Percentiles rank a stretch among this genome's conserved stretches.
These are phyloP conservation scores for Choanephora cucurbitarum DNA, from an alignment of 371 early-diverging fungal species.

Conservation along the genomic window DNA sequence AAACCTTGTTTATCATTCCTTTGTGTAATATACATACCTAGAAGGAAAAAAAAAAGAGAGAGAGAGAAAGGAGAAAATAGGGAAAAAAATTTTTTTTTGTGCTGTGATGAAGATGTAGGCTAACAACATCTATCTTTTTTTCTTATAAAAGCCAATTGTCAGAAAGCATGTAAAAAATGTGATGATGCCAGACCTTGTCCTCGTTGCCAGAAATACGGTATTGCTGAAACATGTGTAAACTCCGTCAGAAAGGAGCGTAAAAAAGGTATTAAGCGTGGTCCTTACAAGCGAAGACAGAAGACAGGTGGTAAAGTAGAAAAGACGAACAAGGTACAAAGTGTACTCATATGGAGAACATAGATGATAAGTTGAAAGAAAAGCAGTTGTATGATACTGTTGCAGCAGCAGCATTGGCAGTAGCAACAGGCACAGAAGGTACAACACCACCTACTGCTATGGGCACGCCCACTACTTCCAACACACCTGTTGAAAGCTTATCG, in stretches of 20 bases:
- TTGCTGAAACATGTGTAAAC: conserved; percentile 75
- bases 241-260: conserved; percentile 84
- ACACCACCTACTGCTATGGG: background rate
- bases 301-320: conserved; percentile 4
- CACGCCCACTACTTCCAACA: background rate
- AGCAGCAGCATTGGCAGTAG: background rate
- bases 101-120: background rate
- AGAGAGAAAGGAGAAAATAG: background rate
- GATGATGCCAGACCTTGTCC: conserved; percentile 87
- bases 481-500: background rate
- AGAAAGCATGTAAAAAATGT: conserved; percentile 93
- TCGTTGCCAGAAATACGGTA: conserved; percentile 78
- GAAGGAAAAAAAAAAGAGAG: background rate
- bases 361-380: conserved; percentile 2
- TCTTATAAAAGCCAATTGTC: conserved; percentile 72
- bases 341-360: no score
- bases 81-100: conserved; percentile 8
- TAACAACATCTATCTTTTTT: conserved; percentile 14
- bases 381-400: background rate
- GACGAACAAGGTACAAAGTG: no score
- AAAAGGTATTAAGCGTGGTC: conserved; percentile 84
- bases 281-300: conserved; percentile 70
- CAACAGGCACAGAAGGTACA: background rate
- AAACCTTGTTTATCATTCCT: conserved; percentile 1
- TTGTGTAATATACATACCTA: background rate